phyloP scores from a whole-genome alignment of 2,329 filamentous ascomycete genomes.

The Phyllosticta capitalensis region DNA sequence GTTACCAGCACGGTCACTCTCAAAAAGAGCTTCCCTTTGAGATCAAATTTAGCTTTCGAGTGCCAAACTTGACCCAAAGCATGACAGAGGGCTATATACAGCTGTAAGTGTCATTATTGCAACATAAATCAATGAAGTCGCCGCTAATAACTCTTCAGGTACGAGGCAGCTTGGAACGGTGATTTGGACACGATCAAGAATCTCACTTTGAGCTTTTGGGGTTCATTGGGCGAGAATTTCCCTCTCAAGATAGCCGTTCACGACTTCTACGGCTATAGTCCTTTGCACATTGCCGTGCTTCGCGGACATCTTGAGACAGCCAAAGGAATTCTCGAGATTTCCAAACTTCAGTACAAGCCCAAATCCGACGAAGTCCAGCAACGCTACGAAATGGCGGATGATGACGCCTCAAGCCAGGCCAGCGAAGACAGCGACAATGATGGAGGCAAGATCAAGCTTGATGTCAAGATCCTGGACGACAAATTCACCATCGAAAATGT shows the following conservation, averaged over 20 bases:
- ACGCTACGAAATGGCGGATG: constrained; percentile 35
- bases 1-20: background rate
- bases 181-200: constrained; percentile 56
- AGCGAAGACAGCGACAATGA: constrained; percentile 19
- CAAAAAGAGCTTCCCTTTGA: background rate
- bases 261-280: constrained; percentile 44
- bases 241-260: constrained; percentile 55
- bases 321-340: constrained; percentile 59
- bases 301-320: constrained; percentile 57
- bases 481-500: constrained; percentile 69
- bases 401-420: constrained; percentile 30
- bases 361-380: constrained; percentile 41
- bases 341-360: constrained; percentile 56
- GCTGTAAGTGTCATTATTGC: constrained; percentile 39
- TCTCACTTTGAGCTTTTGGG: constrained; percentile 53
- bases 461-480: constrained; percentile 50
- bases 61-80: constrained; percentile 42
- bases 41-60: constrained; percentile 42
- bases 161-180: constrained; percentile 65
- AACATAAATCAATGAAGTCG: background rate
- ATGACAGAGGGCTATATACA: constrained; percentile 51
- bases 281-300: constrained; percentile 60
- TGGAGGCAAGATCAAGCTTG: constrained; percentile 20
- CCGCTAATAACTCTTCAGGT: constrained; percentile 31
- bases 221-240: constrained; percentile 41